A percentile compares a stretch with the other conserved stretches of the same genome.
phyloP scores from a whole-genome alignment of 176 grass and related monocot species.

The Oryza coarctata region DNA sequence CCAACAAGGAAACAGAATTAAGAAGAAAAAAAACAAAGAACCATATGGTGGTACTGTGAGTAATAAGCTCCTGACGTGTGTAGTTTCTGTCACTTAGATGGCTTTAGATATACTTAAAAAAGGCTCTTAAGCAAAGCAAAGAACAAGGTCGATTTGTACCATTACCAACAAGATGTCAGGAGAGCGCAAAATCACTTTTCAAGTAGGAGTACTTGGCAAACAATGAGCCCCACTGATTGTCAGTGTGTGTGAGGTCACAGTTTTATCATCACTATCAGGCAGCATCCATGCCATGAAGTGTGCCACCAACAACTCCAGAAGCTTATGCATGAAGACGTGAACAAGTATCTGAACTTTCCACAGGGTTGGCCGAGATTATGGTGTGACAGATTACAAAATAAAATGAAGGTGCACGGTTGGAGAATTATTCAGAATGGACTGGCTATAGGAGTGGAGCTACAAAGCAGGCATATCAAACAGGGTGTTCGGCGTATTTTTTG shows the following conservation, averaged over 20 bases:
- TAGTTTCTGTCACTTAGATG: background rate
- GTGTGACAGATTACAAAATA: no score
- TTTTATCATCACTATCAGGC: conserved; percentile 4
- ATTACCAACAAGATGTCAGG: conserved; percentile 17
- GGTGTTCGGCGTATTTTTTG: no score
- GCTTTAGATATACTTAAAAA: background rate
- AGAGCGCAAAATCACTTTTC: background rate
- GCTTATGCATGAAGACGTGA: conserved; percentile 16
- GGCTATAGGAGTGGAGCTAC: no score
- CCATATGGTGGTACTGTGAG: background rate
- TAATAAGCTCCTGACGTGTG: background rate
- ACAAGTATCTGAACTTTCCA: background rate
- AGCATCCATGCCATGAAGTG: conserved; percentile 26
- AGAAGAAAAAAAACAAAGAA: background rate
- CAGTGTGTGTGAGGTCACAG: conserved; percentile 28
- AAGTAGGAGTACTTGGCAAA: conserved; percentile 7
- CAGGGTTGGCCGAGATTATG: no score
- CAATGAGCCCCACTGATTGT: conserved; percentile 20
- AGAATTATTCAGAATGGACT: no score
- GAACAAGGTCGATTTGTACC: background rate
- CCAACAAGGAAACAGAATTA: background rate
- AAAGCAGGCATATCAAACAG: no score
- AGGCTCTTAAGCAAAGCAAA: conserved; percentile 17
- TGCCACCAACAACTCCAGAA: conserved; percentile 34
- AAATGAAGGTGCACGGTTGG: no score